Evolutionary conservation across 306 rosid genomes (phyloP).

Genomic region (Cicer bijugum): DNA sequence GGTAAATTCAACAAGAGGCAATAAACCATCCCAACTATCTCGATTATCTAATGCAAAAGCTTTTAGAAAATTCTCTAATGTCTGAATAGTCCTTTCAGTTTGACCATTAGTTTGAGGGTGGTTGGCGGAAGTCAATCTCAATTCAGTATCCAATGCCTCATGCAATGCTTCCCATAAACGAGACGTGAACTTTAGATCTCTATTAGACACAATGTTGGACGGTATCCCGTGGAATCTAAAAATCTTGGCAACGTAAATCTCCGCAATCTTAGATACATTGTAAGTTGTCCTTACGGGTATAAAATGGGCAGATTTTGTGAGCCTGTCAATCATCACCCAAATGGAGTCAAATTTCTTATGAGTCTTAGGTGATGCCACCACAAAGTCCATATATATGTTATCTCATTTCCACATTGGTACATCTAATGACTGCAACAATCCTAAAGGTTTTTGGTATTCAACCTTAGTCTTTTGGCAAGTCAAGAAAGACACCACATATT

Average conservation of each 20-base stretch:
- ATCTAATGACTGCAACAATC: background rate
- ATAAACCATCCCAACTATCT: too few species aligned
- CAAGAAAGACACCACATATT: background rate
- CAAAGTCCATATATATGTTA: background rate
- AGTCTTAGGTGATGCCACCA: background rate
- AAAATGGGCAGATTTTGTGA: background rate
- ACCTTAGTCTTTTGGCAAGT: background rate
- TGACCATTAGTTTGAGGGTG: too few species aligned
- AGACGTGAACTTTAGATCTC: background rate
- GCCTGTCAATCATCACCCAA: background rate
- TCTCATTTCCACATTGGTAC: background rate
- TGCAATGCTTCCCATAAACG: background rate
- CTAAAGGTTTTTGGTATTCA: background rate
- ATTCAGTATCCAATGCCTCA: too few species aligned
- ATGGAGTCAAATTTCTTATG: background rate
- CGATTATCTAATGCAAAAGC: too few species aligned
- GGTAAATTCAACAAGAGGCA: too few species aligned
- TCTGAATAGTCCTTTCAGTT: too few species aligned
- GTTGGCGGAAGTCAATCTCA: too few species aligned
- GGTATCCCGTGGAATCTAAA: background rate
- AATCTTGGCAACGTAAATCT: background rate
- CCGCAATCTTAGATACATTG: background rate
- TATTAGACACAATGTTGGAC: background rate
- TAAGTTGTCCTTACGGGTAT: background rate
- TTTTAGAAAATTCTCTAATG: too few species aligned